Evolutionary conservation across 1,139 yeast genomes (phyloP), one percentile per base, ranked within the genome.

Genomic region (Kazachstania sp.): DNA sequence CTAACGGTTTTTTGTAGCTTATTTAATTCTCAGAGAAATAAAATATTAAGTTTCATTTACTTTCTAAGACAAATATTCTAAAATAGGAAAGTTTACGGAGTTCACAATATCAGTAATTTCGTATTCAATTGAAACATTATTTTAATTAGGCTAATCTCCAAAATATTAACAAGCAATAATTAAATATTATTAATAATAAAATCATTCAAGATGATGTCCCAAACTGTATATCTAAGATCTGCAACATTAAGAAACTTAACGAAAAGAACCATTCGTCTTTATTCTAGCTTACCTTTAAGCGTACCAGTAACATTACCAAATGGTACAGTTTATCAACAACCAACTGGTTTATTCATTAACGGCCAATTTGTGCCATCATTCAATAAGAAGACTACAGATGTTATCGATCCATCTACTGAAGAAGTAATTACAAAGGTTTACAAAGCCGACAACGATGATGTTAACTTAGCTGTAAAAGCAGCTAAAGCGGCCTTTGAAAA

Each of bases 291-390:
- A 36, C 68, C 68, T 7, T 40, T 64, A 41, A 45, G 60, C 2
- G 60, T 62, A 1, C 69, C 72, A 19, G 66, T 78, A 51, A 74
- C 70, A 38, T 65, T 76, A 45, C 81, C 81, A 49, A 77, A 74
- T 50, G 83, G 83, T 39, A 57, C 66, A 37, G 68, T 64, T 48
- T 66, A 52, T 70, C 73, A 72, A 41, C 79, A 75, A 60, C 79
- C 79, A 52, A 73, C 77, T 15, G 76, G 76, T 49, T 60, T 72
- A 49, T 72, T 71, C 63, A 71, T 71, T 48, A 45, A 48, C 59
- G 71, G 71, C 54, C 56, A 71, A 49, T 72, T 70, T 49, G 72
- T 69, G 34, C 63, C 66, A 11, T 63, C 76, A 1, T 56, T 56
- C 37, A 64, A 61, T 39, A 66, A 67, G 35, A 69, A 71, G 53